Evolutionary conservation across 495 filamentous ascomycete species (phyloP).

Genomic region (Xylaria cubensis): DNA sequence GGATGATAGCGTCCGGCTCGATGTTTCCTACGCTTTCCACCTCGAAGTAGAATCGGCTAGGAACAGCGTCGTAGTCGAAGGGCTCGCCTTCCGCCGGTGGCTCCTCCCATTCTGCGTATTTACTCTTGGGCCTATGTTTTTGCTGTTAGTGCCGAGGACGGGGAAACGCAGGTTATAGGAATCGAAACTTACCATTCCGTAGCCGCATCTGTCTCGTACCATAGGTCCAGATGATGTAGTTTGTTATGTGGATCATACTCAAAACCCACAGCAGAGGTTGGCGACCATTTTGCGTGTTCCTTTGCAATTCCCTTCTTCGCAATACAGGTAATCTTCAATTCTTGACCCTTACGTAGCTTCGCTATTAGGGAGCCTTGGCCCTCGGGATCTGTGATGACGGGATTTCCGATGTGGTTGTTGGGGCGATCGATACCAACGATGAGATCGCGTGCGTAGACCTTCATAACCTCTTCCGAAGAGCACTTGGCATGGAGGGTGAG

Average conservation of each 20-base stretch:
- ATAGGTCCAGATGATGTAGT: conserved; percentile 84
- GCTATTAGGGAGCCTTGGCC: conserved; percentile 81
- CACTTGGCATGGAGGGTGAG: conserved; percentile 84
- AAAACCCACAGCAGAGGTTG: conserved; percentile 89
- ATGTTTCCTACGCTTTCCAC: conserved; percentile 89
- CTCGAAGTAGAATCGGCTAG: conserved; percentile 86
- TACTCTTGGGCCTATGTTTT: conserved; percentile 74
- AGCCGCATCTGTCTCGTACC: conserved; percentile 86
- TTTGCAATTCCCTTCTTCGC: conserved; percentile 99
- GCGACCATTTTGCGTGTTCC: conserved; percentile 97
- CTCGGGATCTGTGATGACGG: conserved; percentile 84
- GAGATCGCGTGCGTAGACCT: conserved; percentile 87
- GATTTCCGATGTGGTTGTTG: conserved; percentile 66
- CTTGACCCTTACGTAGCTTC: conserved; percentile 87
- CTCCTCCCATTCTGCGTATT: conserved; percentile 88
- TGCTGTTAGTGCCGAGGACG: conserved; percentile 8
- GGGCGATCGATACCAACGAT: conserved; percentile 74
- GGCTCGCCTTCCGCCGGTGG: conserved; percentile 78
- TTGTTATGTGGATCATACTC: conserved; percentile 99
- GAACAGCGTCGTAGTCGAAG: conserved; percentile 90
- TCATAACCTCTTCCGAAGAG: conserved; percentile 81
- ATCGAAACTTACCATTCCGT: conserved; percentile 83
- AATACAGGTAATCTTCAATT: conserved; percentile 85
- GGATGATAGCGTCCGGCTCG: conserved; percentile 83
- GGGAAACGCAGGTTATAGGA: conserved; percentile 13